Percentiles rank a stretch among this genome's conserved stretches.
Conservation (phyloP, 106 monocot species). For the Agapanthus africanus region DNA sequence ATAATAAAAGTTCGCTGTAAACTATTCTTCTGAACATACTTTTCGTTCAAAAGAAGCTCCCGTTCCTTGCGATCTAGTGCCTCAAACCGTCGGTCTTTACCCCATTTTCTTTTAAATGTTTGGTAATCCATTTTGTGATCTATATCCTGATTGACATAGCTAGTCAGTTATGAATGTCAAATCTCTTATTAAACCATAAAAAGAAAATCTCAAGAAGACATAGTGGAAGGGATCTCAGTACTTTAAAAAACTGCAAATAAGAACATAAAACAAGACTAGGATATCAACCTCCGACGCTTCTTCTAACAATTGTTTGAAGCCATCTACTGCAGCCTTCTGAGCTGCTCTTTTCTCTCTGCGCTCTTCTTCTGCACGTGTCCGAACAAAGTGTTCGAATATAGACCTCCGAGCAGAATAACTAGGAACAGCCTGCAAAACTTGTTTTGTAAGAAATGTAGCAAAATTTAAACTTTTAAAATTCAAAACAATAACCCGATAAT, state of each 20-base stretch:
- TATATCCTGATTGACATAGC: slow-evolving; percentile 47
- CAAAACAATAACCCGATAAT: not conserved
- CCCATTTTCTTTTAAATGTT: slow-evolving; percentile 91
- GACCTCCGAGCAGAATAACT: slow-evolving; percentile 63
- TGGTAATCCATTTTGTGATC: slow-evolving; percentile 63
- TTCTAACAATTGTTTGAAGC: slow-evolving; percentile 74
- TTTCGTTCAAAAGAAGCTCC: slow-evolving; percentile 77
- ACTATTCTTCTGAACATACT: slow-evolving; percentile 52
- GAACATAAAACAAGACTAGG: slow-evolving; percentile 9
- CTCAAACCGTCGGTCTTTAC: slow-evolving; percentile 67
- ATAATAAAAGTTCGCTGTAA: no score
- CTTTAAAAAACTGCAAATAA: slow-evolving; percentile 10
- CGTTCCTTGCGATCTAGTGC: slow-evolving; percentile 80
- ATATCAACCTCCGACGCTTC: slow-evolving; percentile 86
- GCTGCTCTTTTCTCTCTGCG: slow-evolving; percentile 90
- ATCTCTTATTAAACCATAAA: no score
- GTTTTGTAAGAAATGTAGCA: no score
- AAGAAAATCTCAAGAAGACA: not conserved
- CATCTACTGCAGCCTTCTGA: slow-evolving; percentile 79
- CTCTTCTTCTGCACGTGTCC: slow-evolving; percentile 94
- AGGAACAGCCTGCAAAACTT: slow-evolving; percentile 64
- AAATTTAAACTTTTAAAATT: not conserved
- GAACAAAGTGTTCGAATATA: slow-evolving; percentile 88
- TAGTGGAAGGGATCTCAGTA: not conserved
- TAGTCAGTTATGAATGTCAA: slow-evolving; percentile 6